phyloP scores from a whole-genome alignment of 306 rosid genomes.

The Senna siamea region DNA sequence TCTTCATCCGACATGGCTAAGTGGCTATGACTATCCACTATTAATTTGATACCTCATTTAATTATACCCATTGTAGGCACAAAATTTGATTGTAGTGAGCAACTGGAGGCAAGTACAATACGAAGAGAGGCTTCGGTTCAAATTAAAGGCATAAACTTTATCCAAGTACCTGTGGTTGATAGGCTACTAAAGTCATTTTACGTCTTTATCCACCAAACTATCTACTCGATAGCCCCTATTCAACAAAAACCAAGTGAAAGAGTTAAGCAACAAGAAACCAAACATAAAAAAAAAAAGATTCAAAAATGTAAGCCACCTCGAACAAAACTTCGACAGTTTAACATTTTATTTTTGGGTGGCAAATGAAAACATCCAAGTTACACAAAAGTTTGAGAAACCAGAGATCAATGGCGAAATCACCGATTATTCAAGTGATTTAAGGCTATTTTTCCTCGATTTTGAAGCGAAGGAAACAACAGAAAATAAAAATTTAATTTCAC shows the following conservation, averaged over 20 bases:
- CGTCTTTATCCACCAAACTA: constrained; percentile 54
- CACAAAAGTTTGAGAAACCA: background rate
- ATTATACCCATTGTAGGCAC: background rate
- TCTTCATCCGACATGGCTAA: background rate
- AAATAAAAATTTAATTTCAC: background rate
- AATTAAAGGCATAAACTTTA: constrained; percentile 1
- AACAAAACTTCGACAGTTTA: background rate
- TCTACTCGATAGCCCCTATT: constrained; percentile 53
- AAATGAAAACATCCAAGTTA: constrained; percentile 3
- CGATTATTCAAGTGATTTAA: background rate
- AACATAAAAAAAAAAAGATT: background rate
- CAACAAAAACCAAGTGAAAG: constrained; percentile 30
- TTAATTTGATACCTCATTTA: background rate
- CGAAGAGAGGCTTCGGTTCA: background rate
- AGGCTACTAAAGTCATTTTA: constrained; percentile 71
- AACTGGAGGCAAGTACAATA: background rate
- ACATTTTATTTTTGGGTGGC: background rate
- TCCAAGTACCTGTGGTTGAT: constrained; percentile 77
- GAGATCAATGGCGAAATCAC: background rate
- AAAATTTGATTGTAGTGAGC: constrained; percentile 3
- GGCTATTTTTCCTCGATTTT: constrained; percentile 7
- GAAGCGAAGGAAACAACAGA: background rate
- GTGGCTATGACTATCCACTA: background rate
- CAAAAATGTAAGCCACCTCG: background rate
- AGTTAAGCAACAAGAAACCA: constrained; percentile 4